Evolutionary conservation across 2,329 filamentous ascomycete species (phyloP), one percentile per base, ranked within the genome.

Genomic region (Neoascochyta sp.): DNA sequence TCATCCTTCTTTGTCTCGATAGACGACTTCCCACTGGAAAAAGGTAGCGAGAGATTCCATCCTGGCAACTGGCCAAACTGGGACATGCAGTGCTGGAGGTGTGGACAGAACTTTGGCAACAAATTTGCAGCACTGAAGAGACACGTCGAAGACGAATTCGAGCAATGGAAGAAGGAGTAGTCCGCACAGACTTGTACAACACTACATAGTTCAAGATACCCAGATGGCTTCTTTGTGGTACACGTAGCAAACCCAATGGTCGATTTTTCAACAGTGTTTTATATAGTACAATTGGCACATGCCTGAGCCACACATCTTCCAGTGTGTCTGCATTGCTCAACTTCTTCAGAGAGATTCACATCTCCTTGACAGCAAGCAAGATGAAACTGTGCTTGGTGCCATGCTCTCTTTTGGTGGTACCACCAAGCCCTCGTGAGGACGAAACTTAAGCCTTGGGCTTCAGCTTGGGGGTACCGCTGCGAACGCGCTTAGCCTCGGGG

Each of bases 1-100:
- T 93, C 89, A 29, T 75, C 76, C 3, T 98, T 96, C 59, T 76
- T 98, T 13, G 76, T 96, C 9, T 71, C 74, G 10, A 53, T 96
- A 15, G 79, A 79, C 13, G 84, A 89, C 37, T 90, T 95, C 27
- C 90, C 92, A 4, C 65, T 96, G 16, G 69, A 72, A 0, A 41
- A 67, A 15, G 75, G 81, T 32, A 86, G 93, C 57, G 61, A 65
- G 24, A 67, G 86, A 36, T 71, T 81, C 42, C 57, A 78, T 33
- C 73, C 78, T 1, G 69, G 66, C 0, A 71, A 73, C 11, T 88
- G 83, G 62, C 63, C 88, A 41, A 66, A 72, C 19, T 62, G 65
- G 37, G 80, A 87, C 36, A 72, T 95, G 60, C 65, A 66, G 41
- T 96, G 92, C 60, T 96, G 92, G 90, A 74, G 86, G 29, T 96